Conservation (phyloP, 441 rosid genomes). For the Gossypium laxum region DNA sequence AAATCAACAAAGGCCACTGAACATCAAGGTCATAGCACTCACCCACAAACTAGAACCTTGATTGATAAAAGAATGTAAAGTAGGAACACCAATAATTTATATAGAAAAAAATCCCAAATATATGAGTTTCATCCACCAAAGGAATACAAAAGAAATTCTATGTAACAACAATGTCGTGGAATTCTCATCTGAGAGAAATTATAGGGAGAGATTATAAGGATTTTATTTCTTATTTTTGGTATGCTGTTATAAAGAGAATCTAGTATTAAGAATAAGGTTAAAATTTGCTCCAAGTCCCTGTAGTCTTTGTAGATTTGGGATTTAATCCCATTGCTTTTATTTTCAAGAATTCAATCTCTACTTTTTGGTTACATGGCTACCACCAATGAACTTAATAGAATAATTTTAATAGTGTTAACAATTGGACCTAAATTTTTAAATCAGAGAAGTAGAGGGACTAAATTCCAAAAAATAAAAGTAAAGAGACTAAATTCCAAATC, state of each 20-base stretch:
- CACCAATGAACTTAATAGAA: not conserved
- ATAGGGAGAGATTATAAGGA: not conserved
- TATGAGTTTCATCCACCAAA: constrained; percentile 1
- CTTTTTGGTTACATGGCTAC: not conserved
- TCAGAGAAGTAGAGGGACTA: not conserved
- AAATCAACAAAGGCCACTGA: constrained; percentile 15
- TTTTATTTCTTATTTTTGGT: not conserved
- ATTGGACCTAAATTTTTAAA: not conserved
- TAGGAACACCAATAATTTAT: not conserved
- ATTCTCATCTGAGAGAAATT: not conserved
- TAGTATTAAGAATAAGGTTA: not conserved
- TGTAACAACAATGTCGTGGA: not conserved
- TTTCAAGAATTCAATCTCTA: not conserved
- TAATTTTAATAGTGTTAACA: not conserved
- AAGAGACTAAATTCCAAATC: not conserved
- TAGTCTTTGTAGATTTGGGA: not conserved
- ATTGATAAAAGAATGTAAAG: not conserved
- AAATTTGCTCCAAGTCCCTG: not conserved
- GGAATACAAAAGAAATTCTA: not conserved
- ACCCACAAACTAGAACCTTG: constrained; percentile 8
- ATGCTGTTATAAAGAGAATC: not conserved
- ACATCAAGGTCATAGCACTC: not conserved
- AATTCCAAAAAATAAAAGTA: not conserved
- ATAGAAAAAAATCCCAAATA: not conserved
- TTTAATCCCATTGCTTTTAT: not conserved